phyloP scores from a whole-genome alignment of 2,329 filamentous ascomycete species.

The Xylariaceae sp. region DNA sequence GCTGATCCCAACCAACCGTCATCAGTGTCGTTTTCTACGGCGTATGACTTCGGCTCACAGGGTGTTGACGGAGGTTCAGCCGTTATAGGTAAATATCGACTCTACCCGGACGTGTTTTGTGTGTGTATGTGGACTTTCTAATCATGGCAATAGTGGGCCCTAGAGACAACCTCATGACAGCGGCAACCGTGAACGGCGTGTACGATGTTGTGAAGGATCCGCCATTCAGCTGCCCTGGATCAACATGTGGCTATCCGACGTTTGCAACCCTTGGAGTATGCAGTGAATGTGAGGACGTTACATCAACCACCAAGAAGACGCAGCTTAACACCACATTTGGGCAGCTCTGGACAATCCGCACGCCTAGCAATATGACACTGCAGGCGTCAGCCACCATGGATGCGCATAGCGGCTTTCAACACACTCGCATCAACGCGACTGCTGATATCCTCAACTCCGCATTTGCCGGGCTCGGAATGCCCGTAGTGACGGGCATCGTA shows the following conservation, averaged over 20 bases:
- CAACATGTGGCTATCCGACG: conserved; percentile 14
- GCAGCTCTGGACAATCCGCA: conserved; percentile 6
- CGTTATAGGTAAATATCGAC: conserved; percentile 14
- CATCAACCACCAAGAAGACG: not conserved
- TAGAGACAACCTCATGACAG: conserved; percentile 21
- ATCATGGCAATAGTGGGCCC: conserved; percentile 9
- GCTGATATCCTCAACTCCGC: not conserved
- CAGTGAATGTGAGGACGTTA: conserved; percentile 19
- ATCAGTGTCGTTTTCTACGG: conserved; percentile 14
- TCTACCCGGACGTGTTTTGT: not conserved
- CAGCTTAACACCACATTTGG: not conserved
- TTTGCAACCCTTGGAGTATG: conserved; percentile 18
- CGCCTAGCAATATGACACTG: conserved; percentile 15
- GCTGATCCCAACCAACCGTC: conserved; percentile 2
- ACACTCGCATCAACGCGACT: conserved; percentile 17
- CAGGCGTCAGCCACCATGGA: conserved; percentile 2
- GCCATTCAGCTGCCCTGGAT: conserved; percentile 20
- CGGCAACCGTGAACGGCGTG: conserved; percentile 19
- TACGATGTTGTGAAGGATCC: conserved; percentile 21
- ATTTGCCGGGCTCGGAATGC: conserved; percentile 15
- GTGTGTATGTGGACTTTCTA: not conserved
- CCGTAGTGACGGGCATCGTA: conserved; percentile 7
- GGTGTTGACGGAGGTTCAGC: conserved; percentile 15
- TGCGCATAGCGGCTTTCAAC: conserved; percentile 16
- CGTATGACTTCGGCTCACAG: conserved; percentile 9